phyloP scores from a whole-genome alignment of 1,284 basidiomycete species.

The Ceratobasidium sp. region DNA sequence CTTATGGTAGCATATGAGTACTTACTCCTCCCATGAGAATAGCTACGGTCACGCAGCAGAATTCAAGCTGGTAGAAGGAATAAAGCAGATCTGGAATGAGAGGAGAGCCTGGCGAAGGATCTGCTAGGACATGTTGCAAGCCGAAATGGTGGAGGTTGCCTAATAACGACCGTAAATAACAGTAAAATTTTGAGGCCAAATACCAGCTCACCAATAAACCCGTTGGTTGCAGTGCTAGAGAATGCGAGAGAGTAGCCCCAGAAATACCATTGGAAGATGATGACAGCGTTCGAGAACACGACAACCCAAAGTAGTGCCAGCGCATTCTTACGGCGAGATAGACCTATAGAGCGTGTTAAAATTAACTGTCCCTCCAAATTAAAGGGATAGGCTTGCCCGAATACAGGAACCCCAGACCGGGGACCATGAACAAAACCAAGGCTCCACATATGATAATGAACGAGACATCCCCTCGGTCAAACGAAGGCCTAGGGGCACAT shows the following conservation, averaged over 20 bases:
- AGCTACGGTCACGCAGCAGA: conserved; percentile 79
- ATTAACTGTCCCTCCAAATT: conserved; percentile 57
- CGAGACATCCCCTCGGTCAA: conserved; percentile 71
- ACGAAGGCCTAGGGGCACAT: conserved; percentile 45
- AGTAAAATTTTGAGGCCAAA: background rate
- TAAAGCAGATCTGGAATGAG: conserved; percentile 78
- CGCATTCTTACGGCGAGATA: conserved; percentile 61
- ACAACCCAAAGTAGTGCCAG: conserved; percentile 76
- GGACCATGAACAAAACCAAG: conserved; percentile 76
- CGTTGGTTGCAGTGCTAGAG: conserved; percentile 76
- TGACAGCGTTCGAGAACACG: conserved; percentile 76
- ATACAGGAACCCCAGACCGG: conserved; percentile 86
- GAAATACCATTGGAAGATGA: conserved; percentile 90
- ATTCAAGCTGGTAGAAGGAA: conserved; percentile 91
- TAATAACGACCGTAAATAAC: conserved; percentile 42
- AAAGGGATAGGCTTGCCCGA: conserved; percentile 77
- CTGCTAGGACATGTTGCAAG: conserved; percentile 75
- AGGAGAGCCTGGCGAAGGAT: conserved; percentile 79
- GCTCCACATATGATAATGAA: conserved; percentile 83
- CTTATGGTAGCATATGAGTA: conserved; percentile 47
- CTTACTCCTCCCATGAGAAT: conserved; percentile 75
- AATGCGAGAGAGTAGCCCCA: conserved; percentile 89
- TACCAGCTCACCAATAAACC: conserved; percentile 75
- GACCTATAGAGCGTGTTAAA: conserved; percentile 61
- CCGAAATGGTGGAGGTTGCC: conserved; percentile 67